phyloP scores from a whole-genome alignment of 179 eudicot genomes.

The Vitellaria paradoxa region DNA sequence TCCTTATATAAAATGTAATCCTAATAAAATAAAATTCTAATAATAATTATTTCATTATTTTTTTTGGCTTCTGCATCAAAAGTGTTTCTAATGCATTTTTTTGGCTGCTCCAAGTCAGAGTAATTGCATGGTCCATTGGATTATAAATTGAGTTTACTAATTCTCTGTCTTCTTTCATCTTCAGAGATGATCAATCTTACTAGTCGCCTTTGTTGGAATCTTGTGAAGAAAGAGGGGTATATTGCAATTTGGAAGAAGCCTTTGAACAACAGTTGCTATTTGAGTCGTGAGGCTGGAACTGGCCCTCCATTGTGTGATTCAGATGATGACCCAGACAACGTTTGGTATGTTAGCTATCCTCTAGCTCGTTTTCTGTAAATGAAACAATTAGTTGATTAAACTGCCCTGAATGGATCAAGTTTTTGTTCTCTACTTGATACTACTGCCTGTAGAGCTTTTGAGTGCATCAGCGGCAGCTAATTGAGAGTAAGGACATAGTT shows the following conservation, averaged over 20 bases:
- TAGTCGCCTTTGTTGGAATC: constrained; percentile 85
- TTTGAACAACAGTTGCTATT: constrained; percentile 76
- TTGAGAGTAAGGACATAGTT: too few relatives aligned
- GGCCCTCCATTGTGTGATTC: constrained; percentile 76
- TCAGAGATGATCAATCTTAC: constrained; percentile 91
- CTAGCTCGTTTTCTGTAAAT: background rate
- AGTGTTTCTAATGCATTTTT: background rate
- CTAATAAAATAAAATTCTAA: too few relatives aligned
- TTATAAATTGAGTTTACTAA: background rate
- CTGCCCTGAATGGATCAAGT: background rate
- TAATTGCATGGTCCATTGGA: background rate
- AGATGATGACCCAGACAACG: constrained; percentile 80
- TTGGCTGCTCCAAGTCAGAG: constrained; percentile 6
- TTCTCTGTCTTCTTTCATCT: constrained; percentile 6
- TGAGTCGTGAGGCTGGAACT: constrained; percentile 61
- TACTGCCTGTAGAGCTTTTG: background rate
- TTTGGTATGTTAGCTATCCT: constrained; percentile 52
- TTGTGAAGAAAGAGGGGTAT: constrained; percentile 91
- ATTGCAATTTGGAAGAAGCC: constrained; percentile 99
- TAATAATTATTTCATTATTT: too few relatives aligned
- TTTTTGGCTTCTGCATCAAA: too few relatives aligned
- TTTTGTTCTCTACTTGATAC: background rate
- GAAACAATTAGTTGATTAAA: background rate
- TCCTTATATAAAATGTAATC: too few relatives aligned
- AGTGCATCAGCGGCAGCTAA: background rate